A percentile compares a stretch with the other conserved stretches of the same genome.
These are phyloP conservation scores for Shiraia sp. DNA, from an alignment of 2,329 filamentous ascomycete species.

Conservation along the genomic window DNA sequence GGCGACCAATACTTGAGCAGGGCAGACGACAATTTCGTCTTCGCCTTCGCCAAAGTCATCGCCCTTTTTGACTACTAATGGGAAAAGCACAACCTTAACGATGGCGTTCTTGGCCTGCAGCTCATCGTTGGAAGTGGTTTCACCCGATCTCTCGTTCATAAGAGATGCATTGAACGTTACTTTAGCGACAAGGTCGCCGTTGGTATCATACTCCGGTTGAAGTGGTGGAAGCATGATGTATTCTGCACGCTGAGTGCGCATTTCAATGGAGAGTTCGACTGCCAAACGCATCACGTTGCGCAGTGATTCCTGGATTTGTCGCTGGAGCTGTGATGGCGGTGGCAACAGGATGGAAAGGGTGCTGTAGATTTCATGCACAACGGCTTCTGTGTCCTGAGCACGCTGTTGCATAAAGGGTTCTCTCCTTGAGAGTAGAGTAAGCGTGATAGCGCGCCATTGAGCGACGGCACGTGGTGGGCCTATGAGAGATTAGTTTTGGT, in stretches of 20 bases:
- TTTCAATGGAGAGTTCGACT: constrained; percentile 89
- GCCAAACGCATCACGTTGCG: constrained; percentile 86
- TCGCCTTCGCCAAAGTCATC: constrained; percentile 86
- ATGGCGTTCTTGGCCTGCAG: constrained; percentile 75
- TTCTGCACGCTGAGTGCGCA: constrained; percentile 95
- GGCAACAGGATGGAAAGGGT: constrained; percentile 84
- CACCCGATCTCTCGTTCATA: constrained; percentile 89
- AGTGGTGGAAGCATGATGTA: constrained; percentile 98
- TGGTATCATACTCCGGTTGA: constrained; percentile 91
- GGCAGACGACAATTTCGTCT: constrained; percentile 93
- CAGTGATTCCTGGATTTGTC: constrained; percentile 80
- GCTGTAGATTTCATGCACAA: constrained; percentile 88
- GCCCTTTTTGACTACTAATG: constrained; percentile 93
- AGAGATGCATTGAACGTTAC: constrained; percentile 89
- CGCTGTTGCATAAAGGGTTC: constrained; percentile 81
- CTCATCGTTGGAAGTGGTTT: constrained; percentile 73
- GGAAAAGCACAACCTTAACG: constrained; percentile 92
- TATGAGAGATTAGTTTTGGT: constrained; percentile 18
- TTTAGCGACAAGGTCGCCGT: constrained; percentile 84
- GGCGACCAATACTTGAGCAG: constrained; percentile 88
- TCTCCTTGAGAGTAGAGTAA: constrained; percentile 83
- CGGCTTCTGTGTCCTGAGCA: constrained; percentile 88
- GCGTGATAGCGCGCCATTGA: constrained; percentile 93
- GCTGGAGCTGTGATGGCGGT: constrained; percentile 78
- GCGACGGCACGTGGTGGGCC: constrained; percentile 84